Conservation (phyloP, 1,284 basidiomycete species). For the Apiotrichum mycotoxinovorans region DNA sequence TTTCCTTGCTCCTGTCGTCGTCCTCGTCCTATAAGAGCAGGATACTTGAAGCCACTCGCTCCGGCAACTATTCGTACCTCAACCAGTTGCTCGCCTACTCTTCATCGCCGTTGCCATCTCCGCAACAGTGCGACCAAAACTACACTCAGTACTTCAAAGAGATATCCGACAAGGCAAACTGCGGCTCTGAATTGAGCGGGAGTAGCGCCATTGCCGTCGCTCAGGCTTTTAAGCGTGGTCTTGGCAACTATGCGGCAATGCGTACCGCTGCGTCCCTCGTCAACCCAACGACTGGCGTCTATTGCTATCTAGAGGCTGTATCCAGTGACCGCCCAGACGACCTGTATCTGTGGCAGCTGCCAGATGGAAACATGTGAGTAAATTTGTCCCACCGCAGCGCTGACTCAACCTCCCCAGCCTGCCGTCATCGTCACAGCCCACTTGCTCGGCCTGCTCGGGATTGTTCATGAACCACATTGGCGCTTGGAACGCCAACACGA, state of each 20-base stretch:
- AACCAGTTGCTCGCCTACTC: conserved; percentile 58
- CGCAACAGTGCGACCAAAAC: conserved; percentile 29
- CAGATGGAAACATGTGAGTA: conserved; percentile 43
- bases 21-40: conserved; percentile 56
- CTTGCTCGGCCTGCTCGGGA: conserved; percentile 44
- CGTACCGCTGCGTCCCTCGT: conserved; percentile 31
- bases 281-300: conserved; percentile 34
- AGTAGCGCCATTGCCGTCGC: conserved; percentile 26
- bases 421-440: conserved; percentile 36
- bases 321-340: conserved; percentile 39
- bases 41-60: conserved; percentile 52
- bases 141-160: conserved; percentile 23
- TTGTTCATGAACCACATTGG: conserved; percentile 37
- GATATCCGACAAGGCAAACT: conserved; percentile 33
- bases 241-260: conserved; percentile 46
- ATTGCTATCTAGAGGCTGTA: conserved; percentile 46
- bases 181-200: conserved; percentile 31
- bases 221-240: conserved; percentile 25
- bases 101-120: conserved; percentile 21
- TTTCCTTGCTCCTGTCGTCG: conserved; percentile 63
- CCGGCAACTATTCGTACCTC: conserved; percentile 60
- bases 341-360: conserved; percentile 44
- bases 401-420: conserved; percentile 21
- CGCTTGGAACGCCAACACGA: conserved; percentile 21
- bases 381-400: too few relatives aligned